These are phyloP conservation scores for Cerioporus squamosus DNA, from an alignment of 1,284 basidiomycete genomes.

Conservation along the genomic window DNA sequence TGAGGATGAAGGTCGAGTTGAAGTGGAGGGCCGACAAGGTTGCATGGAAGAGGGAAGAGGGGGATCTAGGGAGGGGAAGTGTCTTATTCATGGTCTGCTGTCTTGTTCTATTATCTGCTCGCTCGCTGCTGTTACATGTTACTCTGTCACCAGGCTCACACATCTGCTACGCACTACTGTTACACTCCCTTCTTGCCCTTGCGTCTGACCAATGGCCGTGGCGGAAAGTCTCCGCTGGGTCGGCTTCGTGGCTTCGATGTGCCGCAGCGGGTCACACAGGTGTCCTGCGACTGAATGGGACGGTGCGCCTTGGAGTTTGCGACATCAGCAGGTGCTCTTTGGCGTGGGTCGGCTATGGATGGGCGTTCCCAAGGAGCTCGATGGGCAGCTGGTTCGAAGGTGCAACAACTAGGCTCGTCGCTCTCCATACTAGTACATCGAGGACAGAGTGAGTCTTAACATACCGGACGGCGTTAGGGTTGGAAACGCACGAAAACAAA, in stretches of 20 bases:
- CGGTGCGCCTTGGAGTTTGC: background rate
- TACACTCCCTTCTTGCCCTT: background rate
- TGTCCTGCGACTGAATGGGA: slow-evolving; percentile 3
- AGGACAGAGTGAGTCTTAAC: too few relatives aligned
- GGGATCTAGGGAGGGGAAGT: background rate
- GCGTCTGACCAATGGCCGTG: background rate
- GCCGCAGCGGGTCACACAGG: slow-evolving; percentile 8
- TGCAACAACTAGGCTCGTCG: too few relatives aligned
- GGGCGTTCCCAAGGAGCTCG: background rate
- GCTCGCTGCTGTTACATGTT: slow-evolving; percentile 4
- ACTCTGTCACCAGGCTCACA: background rate
- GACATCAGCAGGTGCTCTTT: slow-evolving; percentile 13
- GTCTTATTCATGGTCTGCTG: background rate
- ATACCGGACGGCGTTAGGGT: too few relatives aligned
- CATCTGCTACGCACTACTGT: background rate
- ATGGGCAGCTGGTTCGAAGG: too few relatives aligned
- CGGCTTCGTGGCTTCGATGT: background rate
- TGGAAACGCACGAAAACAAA: too few relatives aligned
- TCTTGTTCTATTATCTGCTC: background rate
- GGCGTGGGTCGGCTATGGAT: slow-evolving; percentile 5
- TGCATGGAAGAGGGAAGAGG: background rate
- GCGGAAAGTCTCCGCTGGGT: slow-evolving; percentile 1
- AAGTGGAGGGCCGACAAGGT: too few relatives aligned
- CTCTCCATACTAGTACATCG: too few relatives aligned
- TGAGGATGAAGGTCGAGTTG: too few relatives aligned